These are phyloP conservation scores for Amylostereum chailletii DNA, from an alignment of 1,284 basidiomycete genomes.

Conservation along the genomic window DNA sequence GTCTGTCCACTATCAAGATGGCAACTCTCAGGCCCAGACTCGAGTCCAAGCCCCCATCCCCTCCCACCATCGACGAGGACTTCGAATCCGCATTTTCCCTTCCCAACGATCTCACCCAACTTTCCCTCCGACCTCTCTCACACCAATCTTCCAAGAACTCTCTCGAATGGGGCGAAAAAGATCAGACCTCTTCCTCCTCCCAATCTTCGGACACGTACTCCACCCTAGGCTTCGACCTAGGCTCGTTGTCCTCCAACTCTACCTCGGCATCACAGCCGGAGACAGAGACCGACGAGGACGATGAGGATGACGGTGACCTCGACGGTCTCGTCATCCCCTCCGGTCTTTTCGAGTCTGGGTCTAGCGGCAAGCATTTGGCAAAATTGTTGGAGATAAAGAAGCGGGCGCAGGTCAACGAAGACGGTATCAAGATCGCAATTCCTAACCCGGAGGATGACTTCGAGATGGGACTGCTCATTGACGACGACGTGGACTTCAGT, in stretches of 20 bases:
- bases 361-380: constrained; percentile 55
- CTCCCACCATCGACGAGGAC: constrained; percentile 49
- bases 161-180: constrained; percentile 76
- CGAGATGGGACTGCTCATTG: constrained; percentile 72
- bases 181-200: constrained; percentile 64
- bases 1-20: constrained; percentile 72
- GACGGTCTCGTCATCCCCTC: constrained; percentile 73
- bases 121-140: constrained; percentile 67
- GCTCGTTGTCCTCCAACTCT: constrained; percentile 63
- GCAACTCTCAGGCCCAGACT: constrained; percentile 37
- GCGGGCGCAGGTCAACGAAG: constrained; percentile 40
- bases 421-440: constrained; percentile 40
- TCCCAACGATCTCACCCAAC: constrained; percentile 65
- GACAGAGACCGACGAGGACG: constrained; percentile 60
- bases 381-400: constrained; percentile 72
- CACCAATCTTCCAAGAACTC: constrained; percentile 73
- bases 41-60: constrained; percentile 17
- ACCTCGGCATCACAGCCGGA: constrained; percentile 57
- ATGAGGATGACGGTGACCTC: constrained; percentile 62
- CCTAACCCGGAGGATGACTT: constrained; percentile 74
- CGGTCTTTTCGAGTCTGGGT: constrained; percentile 62
- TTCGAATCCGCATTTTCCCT: constrained; percentile 71
- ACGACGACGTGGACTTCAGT: constrained; percentile 72
- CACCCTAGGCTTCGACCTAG: constrained; percentile 61
- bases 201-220: constrained; percentile 79